Base-by-base conservation (phyloP, 768 basidiomycete species). In the Xerocomus spinulosus region DNA sequence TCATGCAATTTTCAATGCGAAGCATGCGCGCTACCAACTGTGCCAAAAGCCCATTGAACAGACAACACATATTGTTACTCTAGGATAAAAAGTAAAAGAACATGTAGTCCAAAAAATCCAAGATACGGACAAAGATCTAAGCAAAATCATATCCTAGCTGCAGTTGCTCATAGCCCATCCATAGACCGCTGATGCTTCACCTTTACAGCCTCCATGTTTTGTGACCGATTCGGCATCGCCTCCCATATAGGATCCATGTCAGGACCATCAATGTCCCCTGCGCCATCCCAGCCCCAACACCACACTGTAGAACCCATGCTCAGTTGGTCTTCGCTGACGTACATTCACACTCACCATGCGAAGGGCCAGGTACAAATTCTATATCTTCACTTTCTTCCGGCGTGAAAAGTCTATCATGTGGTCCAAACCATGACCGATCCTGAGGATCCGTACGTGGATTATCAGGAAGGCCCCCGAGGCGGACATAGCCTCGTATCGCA, bases 271-370 rank as follows among this genome's bases (percentile, higher is more conserved):
- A 99, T 78, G 62, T 99, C 95, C 17, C 95, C 95, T 3, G 95
- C 95, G 13, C 95, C 95, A 60, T 99, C 95, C 95, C 95, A 99
- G 17, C 95, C 95, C 95, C 95, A 97, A 64, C 95, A 98, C 95
- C 95, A 97, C 12, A 98, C 95, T 96, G 60, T 33, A 23, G 1
- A 40, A 51, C 29, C 9, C 37, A 28, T 29, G 17, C 10, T 26
- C n/a, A 33, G 13, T 60, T 34, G 60, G 43, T 40, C 48, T 28
- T 17, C 12, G 20, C 18, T 5, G 15, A 1, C 3, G 2, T 7
- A 40, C 30, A 20, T 14, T 33, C 15, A 9, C 32, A 51, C 62
- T 44, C 35, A 97, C 94, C 95, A 55, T 91, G 78, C 48, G 84
- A 80, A 14, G 95, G 95, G 15, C 94, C 92, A 3, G 84, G 73